These are phyloP conservation scores for Fusarium miscanthi DNA, from an alignment of 2,329 filamentous ascomycete genomes.

Conservation along the genomic window DNA sequence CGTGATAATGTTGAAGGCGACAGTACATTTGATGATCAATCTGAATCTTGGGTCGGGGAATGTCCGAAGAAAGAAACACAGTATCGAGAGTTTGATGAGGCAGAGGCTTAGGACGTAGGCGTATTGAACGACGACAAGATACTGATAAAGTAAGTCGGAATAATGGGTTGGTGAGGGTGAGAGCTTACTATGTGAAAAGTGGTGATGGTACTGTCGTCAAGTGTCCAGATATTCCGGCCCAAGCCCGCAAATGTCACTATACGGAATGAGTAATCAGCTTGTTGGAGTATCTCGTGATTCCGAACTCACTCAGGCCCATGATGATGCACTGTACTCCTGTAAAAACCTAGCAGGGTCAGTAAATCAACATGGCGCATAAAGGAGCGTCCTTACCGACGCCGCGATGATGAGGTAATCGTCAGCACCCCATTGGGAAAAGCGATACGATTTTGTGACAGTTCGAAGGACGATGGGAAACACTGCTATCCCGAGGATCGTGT, in stretches of 20 bases:
- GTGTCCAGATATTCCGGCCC: not conserved
- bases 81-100: slow-evolving; percentile 6
- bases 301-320: not conserved
- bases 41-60: not conserved
- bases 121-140: not conserved
- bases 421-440: not conserved
- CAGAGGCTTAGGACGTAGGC: not conserved
- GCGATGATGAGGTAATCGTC: slow-evolving; percentile 7
- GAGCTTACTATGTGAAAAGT: not conserved
- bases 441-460: not conserved
- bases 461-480: not conserved
- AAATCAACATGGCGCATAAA: accelerated
- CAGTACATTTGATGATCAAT: not conserved
- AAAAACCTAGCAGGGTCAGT: not conserved
- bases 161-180: too few species aligned
- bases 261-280: accelerated
- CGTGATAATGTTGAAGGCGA: not conserved
- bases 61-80: slow-evolving; percentile 1
- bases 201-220: not conserved
- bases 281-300: accelerated
- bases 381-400: not conserved
- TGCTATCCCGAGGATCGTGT: not conserved
- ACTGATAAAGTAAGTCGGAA: not conserved
- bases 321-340: not conserved
- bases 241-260: not conserved